Evolutionary conservation across 2,329 filamentous ascomycete species (phyloP).

Genomic region (Ampelomyces quisqualis): DNA sequence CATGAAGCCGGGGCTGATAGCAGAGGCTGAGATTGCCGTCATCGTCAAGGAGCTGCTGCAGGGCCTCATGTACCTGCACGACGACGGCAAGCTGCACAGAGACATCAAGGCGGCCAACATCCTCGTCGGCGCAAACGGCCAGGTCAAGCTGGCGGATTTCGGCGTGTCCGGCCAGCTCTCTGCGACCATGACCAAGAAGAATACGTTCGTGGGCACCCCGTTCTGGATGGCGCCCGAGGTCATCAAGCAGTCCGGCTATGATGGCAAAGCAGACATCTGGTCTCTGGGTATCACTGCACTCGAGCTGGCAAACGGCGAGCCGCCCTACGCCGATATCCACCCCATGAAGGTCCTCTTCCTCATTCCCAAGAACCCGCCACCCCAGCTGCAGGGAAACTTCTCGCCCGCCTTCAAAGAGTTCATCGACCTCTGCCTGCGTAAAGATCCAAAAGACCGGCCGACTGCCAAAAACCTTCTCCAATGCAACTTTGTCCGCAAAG

Average conservation of each 20-base stretch:
- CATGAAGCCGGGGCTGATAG: conserved; percentile 88
- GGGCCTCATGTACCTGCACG: conserved; percentile 89
- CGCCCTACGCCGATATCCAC: conserved; percentile 93
- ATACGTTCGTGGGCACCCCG: conserved; percentile 95
- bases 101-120: conserved; percentile 98
- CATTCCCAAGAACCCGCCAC: conserved; percentile 91
- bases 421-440: conserved; percentile 69
- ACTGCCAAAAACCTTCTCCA: conserved; percentile 83
- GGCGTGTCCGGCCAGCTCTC: conserved; percentile 94
- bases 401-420: conserved; percentile 54
- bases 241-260: conserved; percentile 97
- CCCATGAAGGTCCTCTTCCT: conserved; percentile 98
- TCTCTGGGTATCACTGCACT: conserved; percentile 92
- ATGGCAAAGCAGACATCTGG: conserved; percentile 98
- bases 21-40: conserved; percentile 95
- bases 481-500: conserved; percentile 85
- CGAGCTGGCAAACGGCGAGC: conserved; percentile 87
- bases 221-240: conserved; percentile 99
- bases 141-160: conserved; percentile 97
- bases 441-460: conserved; percentile 86
- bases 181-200: conserved; percentile 99
- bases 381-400: conserved; percentile 61
- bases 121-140: conserved; percentile 81
- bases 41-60: conserved; percentile 87
- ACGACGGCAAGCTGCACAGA: conserved; percentile 92